Evolutionary conservation across 108 stramenopile genomes (phyloP), one percentile per base, ranked within the genome.

Genomic region (Seminavis robusta): DNA sequence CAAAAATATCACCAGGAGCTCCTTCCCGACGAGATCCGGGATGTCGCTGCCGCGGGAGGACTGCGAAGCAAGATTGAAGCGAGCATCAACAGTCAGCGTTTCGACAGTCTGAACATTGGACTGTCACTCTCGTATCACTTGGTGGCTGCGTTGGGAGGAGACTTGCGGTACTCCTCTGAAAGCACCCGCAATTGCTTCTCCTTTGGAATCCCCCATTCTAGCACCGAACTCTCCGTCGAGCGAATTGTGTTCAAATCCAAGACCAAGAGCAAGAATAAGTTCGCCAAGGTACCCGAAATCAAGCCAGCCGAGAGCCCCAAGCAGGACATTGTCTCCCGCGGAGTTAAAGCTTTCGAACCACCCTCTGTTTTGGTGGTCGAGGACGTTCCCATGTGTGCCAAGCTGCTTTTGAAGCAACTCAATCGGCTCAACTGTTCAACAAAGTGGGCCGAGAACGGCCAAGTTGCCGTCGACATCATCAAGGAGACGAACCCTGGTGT

Each of bases 331-430:
- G 44, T n/a, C 19, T 13, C 44, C 19, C 8, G 62, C 33, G 72
- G 72, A 8, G 56, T 74, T 33, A 62, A 63, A 21, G 67, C 73
- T 13, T 30, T 26, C 10, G 27, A 51, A 33, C 56, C 57, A 38
- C 54, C 61, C 16, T 74, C 75, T 8, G 64, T 69, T 8, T 69
- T 80, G 19, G 28, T 80, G 27, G 79, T 78, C 10, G 79, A 80
- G 32, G 79, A 80, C 61, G 73, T 57, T 27, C 65, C 72, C 9
- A 67, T 75, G 25, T 77, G 79, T 49, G 75, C 76, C 28, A 63
- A 52, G 20, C 33, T 79, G 23, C 37, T 73, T 8, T 37, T 36
- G 30, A 65, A 30, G 55, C 65, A 24, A 67, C 61, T 59, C 50
- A 54, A 11, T 50, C 65, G 0, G 41, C 60, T 27, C 57, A 52